Evolutionary conservation across 768 basidiomycete species (phyloP), one percentile per base, ranked within the genome.

Genomic region (Termitomyces sp.): DNA sequence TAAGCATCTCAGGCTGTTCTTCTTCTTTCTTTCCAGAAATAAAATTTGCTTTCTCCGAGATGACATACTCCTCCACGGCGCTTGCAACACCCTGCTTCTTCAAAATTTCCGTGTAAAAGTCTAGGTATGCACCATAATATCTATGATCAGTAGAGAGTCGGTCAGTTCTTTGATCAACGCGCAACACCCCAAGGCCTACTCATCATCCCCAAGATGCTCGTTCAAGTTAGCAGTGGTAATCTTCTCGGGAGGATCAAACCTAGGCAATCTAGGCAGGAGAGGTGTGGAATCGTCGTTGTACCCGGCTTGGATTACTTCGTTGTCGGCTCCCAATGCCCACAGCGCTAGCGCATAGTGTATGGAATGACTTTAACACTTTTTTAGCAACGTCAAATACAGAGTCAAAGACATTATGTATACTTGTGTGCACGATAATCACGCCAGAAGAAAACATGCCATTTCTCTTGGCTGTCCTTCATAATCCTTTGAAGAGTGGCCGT

Each of bases 31-130:
- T 45, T 55, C 13, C 69, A 1, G 66, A 57, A 22, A 70, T 68
- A 46, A 77, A 75, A 52, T 84, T 85, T 52, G 71, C 80, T 42
- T 77, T 71, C 12, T 62, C 42, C 13, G 83, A 79, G 65, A 87
- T 81, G 18, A 88, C 49, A 60, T 80, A 86, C 32, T 81, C 78
- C 49, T 86, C 82, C n/a, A 88, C 60, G 0, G 75, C 68, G 2
- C 67, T 63, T 2, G 70, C 63, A 12, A 74, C 69, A n/a, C 77
- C 78, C 32, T 81, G 77, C 16, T 72, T 67, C 34, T 74, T 64
- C 24, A 77, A 66, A 20, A 71, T 62, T 1, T 72, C 65, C 0
- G 72, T 72, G 68, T 85, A 86, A 66, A 77, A 86, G 2, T 73
- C 64, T 13, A 82, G 65, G 62, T 86, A 88, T 1, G 74, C 72